These are phyloP conservation scores for Paxillus ammoniavirescens DNA, from an alignment of 768 basidiomycete genomes.

Conservation along the genomic window DNA sequence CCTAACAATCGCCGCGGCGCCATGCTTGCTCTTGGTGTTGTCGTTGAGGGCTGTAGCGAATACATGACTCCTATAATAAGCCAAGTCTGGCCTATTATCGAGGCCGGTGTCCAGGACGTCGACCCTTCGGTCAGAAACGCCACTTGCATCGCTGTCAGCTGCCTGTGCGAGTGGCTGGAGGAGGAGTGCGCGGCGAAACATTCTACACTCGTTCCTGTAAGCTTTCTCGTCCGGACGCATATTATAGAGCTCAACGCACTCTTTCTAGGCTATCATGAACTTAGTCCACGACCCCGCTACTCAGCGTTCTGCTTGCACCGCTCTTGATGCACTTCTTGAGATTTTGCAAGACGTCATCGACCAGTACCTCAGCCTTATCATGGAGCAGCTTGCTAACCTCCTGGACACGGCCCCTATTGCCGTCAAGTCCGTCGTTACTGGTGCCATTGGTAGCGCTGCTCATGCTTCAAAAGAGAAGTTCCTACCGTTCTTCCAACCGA, in stretches of 20 bases:
- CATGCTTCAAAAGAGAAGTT: conserved; percentile 93
- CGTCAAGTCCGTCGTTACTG: conserved; percentile 93
- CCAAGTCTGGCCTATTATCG: conserved; percentile 92
- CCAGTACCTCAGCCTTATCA: conserved; percentile 88
- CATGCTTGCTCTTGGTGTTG: conserved; percentile 92
- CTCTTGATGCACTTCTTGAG: conserved; percentile 94
- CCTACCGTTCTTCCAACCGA: conserved; percentile 90
- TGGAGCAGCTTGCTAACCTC: conserved; percentile 87
- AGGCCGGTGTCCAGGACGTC: conserved; percentile 79
- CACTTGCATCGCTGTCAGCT: conserved; percentile 93
- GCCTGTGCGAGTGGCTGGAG: conserved; percentile 95
- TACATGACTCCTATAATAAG: conserved; percentile 92
- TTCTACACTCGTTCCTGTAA: conserved; percentile 77
- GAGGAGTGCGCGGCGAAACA: conserved; percentile 89
- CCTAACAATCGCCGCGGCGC: conserved; percentile 84
- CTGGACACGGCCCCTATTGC: conserved; percentile 83
- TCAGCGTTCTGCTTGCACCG: conserved; percentile 92
- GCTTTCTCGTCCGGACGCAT: conserved; percentile 17
- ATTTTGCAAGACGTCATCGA: conserved; percentile 89
- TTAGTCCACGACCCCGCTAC: conserved; percentile 85
- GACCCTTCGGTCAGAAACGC: conserved; percentile 91
- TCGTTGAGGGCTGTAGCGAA: conserved; percentile 97
- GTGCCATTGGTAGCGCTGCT: conserved; percentile 96
- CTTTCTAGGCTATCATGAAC: conserved; percentile 76
- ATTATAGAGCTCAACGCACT: neutral